Base-by-base conservation (phyloP, 345 rosid species). In the Rhizophora mangle region DNA sequence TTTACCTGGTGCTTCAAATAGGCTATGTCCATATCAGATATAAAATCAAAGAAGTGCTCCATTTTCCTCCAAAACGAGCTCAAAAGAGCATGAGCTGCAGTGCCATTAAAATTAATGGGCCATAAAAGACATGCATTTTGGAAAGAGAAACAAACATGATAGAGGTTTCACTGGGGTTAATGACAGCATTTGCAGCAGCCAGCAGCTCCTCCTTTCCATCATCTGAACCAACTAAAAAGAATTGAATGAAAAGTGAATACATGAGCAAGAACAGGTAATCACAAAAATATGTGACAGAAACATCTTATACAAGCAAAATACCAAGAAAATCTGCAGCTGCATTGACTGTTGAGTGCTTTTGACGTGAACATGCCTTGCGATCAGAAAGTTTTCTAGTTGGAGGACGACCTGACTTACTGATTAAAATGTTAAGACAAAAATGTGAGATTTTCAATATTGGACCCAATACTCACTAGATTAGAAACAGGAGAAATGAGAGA, bases 361-460 rank as follows among this genome's bases (percentile, higher is more conserved):
- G 92, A 46, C 92, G 92, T 61, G 77, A 75, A 80, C 92, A 88
- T 71, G 90, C 91, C 81, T 84, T 92, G 62, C 97, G 91, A 73
- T 85, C 98, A 78, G 96, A 84, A 71, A 87, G 88, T 84, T 95
- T 95, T 82, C 98, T 86, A 68, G 94, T 81, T 62, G 94, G 86
- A 62, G 93, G 96, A 72, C 92, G 92, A 65, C 99, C 94, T 39
- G 84, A 78, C 79, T 86, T 92, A 86, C 98, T 92, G 96, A 69
- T 69, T 43, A 81, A 63, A 80, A 79, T 18, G 73, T 72, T 65
- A 57, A 52, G 77, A 60, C 24, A 24, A 70, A 78, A 72, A 47
- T 21, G 56, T 79, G 46, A 78, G 82, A 54, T 67, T 63, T 55
- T 63, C 68, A 63, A 72, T 24, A 37, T 57, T 37, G 65, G 61